Base-by-base conservation (phyloP, 352 stramenopile species). In the Phytophthora hybrid region DNA sequence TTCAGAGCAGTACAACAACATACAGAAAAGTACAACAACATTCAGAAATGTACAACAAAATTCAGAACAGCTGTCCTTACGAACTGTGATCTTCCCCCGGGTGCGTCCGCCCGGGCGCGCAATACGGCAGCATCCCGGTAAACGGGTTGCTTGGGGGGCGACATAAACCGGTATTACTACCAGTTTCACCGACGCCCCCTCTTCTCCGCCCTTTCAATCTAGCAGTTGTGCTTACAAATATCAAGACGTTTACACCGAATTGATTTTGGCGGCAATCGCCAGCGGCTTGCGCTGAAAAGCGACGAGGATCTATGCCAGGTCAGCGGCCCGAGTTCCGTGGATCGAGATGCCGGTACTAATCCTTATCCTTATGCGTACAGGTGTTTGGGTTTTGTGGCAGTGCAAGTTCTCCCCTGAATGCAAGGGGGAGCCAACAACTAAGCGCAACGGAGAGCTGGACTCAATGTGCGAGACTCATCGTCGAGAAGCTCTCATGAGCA, bases 381-480 rank as follows among this genome's bases (percentile, higher is more conserved):
- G 21, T 56, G 8, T 13, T 1, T 56, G 49, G 49, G 49, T 56
- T 29, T 56, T 56, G 49, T 56, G 49, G 49, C 49, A 56, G 19
- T 32, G 49, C 19, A 56, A 56, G 37, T 44, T 56, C 49, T 56
- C 49, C 3, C 49, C n/a, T 21, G 49, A 56, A 56, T 56, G 10
- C n/a, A 56, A 31, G 21, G 49, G 49, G 0, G 21, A 37, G 18
- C 21, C 49, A 56, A 16, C 49, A 29, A 56, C 49, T 32, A 56
- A 31, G 9, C 21, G 16, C 49, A 56, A 56, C 49, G 49, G 49
- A 18, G 49, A 56, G 49, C 49, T 56, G 19, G 7, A 56, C 5
- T 56, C 49, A 8, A 56, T 56, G 49, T 56, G 49, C 9, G 49
- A 56, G n/a, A 56, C 49, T 56, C 21, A 56, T 21, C 49, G 21